Percentiles rank a stretch among this genome's conserved stretches.
Evolutionary conservation across 2,329 filamentous ascomycete species (phyloP).

Genomic region (Cladosporium colombiae): DNA sequence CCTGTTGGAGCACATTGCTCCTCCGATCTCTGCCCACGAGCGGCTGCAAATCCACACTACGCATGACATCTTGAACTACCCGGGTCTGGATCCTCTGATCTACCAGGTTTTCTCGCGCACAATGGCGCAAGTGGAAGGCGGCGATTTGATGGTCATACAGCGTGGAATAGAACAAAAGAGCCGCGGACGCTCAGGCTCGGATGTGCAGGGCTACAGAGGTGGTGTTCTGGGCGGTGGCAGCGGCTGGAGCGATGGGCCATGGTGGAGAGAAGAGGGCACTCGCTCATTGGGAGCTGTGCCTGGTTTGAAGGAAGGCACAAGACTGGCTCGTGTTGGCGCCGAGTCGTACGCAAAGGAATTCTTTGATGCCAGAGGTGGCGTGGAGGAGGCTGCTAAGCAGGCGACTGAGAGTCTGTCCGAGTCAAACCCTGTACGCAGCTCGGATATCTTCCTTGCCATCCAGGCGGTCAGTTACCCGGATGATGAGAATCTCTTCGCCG

Average conservation of each 20-base stretch:
- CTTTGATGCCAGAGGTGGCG: constrained; percentile 73
- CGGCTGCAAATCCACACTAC: constrained; percentile 96
- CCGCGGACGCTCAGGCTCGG: constrained; percentile 58
- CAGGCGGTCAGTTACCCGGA: constrained; percentile 74
- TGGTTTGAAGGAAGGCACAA: constrained; percentile 82
- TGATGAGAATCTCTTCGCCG: constrained; percentile 68
- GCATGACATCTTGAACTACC: constrained; percentile 92
- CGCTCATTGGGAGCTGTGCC: constrained; percentile 79
- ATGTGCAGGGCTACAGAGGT: constrained; percentile 57
- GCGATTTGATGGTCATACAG: constrained; percentile 91
- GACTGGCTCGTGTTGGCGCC: constrained; percentile 84
- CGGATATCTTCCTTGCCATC: constrained; percentile 92
- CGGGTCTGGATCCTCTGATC: constrained; percentile 88
- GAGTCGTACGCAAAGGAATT: constrained; percentile 86
- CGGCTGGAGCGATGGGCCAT: constrained; percentile 91
- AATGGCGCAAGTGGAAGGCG: constrained; percentile 98
- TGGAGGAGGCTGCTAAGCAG: constrained; percentile 76
- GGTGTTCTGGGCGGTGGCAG: constrained; percentile 47
- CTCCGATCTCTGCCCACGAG: constrained; percentile 95
- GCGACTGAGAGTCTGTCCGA: constrained; percentile 79
- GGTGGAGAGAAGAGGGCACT: constrained; percentile 74
- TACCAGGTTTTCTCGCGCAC: constrained; percentile 90
- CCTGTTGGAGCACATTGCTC: constrained; percentile 90
- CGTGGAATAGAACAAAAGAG: constrained; percentile 82
- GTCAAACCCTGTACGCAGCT: constrained; percentile 85